Base-by-base conservation (phyloP, 75 land plant genomes). In the Selaginella moellendorffii region DNA sequence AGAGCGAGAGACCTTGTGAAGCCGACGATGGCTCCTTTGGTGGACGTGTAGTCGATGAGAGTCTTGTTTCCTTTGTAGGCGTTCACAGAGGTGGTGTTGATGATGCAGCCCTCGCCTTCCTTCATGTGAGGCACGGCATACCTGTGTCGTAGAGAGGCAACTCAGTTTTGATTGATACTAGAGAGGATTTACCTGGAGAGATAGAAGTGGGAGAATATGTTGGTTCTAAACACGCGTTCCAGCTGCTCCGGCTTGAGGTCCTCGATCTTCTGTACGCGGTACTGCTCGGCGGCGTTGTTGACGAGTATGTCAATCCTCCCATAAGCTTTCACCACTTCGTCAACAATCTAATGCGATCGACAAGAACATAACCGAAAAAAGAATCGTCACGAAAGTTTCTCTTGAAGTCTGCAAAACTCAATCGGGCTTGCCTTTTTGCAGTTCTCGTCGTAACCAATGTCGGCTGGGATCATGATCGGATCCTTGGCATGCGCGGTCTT, bases 11-110 rank as follows among this genome's bases (percentile, higher is more conserved):
- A 74, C 30, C 91, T 58, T 1, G 87, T 89, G 64, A 86, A 86
- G 0, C 80, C 80, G 30, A 89, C 73, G 20, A 83, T 89, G 1
- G 87, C 96, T 0, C 91, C 96, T 60, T 89, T 89, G 1, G 91
- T 81, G 28, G 96, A 28, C 0, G 81, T 78, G 67, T 89, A 89
- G 68, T 89, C 96, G n/a, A 88, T 64, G 53, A 88, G 62, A 21
- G 19, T 77, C 1, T 72, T 58, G 30, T 69, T 67, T 0, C 96
- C 96, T 28, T 72, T 76, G 74, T 86, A 86, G 12, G 90, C 96
- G 52, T 69, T 74, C 2, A 87, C 54, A 0, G 96, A 90, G 21
- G 91, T 82, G n/a, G 86, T 65, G 68, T 85, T 85, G 22, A 88
- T 85, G 26, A 90, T 87, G 61, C 67, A 27, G 26, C 80, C 67